A percentile compares a stretch with the other conserved stretches of the same genome.
phyloP scores from a whole-genome alignment of 768 basidiomycete species.

The Brasilioporus rufonigricans region DNA sequence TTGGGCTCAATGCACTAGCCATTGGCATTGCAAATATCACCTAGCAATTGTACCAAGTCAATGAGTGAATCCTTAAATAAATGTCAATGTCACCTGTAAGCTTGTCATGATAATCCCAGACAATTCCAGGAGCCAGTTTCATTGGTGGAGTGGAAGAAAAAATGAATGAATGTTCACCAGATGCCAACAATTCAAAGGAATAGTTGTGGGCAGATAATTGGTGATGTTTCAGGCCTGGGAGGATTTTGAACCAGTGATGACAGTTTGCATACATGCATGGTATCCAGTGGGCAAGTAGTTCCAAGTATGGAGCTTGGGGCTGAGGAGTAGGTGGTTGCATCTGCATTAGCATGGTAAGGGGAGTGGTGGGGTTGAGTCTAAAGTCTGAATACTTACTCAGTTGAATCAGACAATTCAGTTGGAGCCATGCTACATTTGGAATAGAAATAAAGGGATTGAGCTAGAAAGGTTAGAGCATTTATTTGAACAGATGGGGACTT shows the following conservation, averaged over 20 bases:
- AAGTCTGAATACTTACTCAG: no score
- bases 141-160: no score
- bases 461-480: no score
- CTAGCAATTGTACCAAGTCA: not conserved
- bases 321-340: no score
- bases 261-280: constrained; percentile 4
- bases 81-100: not conserved
- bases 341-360: not conserved
- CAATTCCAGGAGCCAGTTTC: not conserved
- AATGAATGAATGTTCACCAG: no score
- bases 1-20: not conserved
- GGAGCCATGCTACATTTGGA: no score
- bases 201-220: not conserved
- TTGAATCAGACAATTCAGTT: no score
- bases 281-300: not conserved
- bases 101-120: not conserved
- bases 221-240: not conserved
- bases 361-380: not conserved
- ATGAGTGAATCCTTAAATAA: no score
- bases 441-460: no score
- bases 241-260: not conserved
- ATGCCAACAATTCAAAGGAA: not conserved
- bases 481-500: no score
- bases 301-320: no score
- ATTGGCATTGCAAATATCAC: not conserved